Evolutionary conservation across 306 rosid genomes (phyloP).

Genomic region (Citrullus colocynthis): DNA sequence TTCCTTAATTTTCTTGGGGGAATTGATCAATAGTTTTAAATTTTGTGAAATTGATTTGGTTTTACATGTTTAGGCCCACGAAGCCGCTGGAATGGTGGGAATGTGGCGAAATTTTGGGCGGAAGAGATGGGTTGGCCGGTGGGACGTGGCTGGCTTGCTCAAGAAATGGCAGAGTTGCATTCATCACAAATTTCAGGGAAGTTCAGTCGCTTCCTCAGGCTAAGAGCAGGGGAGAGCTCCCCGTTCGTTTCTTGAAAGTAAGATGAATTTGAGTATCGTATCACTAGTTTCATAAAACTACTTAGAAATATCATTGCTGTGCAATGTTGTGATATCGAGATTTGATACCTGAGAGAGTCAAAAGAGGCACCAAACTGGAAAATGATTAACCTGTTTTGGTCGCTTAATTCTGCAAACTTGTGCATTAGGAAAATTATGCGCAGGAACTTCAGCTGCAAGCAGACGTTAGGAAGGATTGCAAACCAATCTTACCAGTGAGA

Average conservation of each 20-base stretch:
- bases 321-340: neutral
- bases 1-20: neutral
- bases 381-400: neutral
- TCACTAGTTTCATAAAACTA: neutral
- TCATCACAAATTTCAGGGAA: conserved; percentile 67
- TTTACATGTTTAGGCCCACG: conserved; percentile 31
- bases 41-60: neutral
- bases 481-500: neutral
- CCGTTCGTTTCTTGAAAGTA: conserved; percentile 55
- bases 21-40: neutral
- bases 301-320: neutral
- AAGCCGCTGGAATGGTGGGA: conserved; percentile 58
- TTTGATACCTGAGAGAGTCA: neutral
- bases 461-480: neutral
- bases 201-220: conserved; percentile 20
- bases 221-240: conserved; percentile 62
- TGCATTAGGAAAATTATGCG: neutral
- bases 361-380: neutral
- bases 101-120: conserved; percentile 43
- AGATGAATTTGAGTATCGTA: neutral
- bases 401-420: neutral
- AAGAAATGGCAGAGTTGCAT: conserved; percentile 47
- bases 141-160: conserved; percentile 74
- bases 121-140: conserved; percentile 46
- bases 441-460: no score